These are phyloP conservation scores for Cladochytrium replicatum DNA, from an alignment of 192 early-diverging fungal genomes.

Conservation along the genomic window DNA sequence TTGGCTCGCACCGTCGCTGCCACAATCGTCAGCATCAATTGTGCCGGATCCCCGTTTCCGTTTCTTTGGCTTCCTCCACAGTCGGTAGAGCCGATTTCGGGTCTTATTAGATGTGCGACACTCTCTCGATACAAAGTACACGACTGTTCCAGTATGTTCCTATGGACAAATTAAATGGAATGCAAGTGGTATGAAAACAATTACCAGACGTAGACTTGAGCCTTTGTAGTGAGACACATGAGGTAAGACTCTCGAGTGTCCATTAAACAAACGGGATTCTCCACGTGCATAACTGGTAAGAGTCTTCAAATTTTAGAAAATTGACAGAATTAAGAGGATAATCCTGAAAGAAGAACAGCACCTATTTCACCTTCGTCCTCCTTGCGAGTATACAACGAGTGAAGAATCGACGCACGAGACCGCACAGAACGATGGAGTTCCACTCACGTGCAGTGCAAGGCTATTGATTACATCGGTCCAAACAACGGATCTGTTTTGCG, in stretches of 20 bases:
- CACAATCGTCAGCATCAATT: conserved; percentile 37
- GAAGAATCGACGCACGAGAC: conserved; percentile 57
- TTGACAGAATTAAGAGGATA: neutral
- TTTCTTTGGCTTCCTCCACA: too few relatives aligned
- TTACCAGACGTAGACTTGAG: conserved; percentile 59
- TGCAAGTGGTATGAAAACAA: neutral
- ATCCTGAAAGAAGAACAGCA: neutral
- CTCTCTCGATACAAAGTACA: conserved; percentile 45
- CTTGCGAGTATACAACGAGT: conserved; percentile 51
- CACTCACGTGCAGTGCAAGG: conserved; percentile 49
- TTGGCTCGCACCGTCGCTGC: conserved; percentile 47
- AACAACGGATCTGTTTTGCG: conserved; percentile 29
- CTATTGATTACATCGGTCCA: conserved; percentile 54
- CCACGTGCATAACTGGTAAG: conserved; percentile 54
- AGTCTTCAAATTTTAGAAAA: conserved; percentile 31
- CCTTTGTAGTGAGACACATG: conserved; percentile 53
- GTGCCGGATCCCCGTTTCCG: conserved; percentile 14
- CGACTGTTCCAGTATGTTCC: conserved; percentile 51
- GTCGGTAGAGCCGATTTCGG: conserved; percentile 21
- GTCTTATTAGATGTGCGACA: conserved; percentile 51
- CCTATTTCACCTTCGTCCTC: conserved; percentile 51
- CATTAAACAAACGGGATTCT: conserved; percentile 50
- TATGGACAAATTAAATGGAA: conserved; percentile 11
- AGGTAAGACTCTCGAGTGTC: conserved; percentile 46
- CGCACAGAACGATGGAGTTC: conserved; percentile 46